Conservation (phyloP, 2,329 filamentous ascomycete species). For the Curvularia sp. region DNA sequence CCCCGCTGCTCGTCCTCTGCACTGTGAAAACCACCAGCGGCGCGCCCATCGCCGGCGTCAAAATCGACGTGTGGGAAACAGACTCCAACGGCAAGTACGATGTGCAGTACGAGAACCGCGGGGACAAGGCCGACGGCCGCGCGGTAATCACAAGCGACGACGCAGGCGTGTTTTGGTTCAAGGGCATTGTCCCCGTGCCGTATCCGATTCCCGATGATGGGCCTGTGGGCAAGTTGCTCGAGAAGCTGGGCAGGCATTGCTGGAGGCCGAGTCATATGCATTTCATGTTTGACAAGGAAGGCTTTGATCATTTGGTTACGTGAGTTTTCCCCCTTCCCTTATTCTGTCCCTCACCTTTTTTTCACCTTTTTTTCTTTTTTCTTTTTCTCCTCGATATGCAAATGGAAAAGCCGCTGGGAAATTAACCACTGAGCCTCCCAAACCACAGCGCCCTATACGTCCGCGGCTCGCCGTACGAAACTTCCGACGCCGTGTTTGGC, state of each 20-base stretch:
- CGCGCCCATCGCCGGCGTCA: slow-evolving; percentile 68
- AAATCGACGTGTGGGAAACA: slow-evolving; percentile 86
- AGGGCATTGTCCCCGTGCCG: slow-evolving; percentile 81
- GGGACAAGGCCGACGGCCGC: slow-evolving; percentile 70
- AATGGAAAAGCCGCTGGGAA: background rate
- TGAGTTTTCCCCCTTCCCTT: slow-evolving; percentile 59
- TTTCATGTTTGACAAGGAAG: slow-evolving; percentile 69
- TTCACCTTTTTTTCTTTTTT: no score
- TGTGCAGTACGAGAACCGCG: slow-evolving; percentile 73
- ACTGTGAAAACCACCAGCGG: slow-evolving; percentile 71
- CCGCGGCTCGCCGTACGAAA: slow-evolving; percentile 80
- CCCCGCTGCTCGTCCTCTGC: slow-evolving; percentile 76
- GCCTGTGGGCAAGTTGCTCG: slow-evolving; percentile 66
- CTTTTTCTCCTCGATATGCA: no score
- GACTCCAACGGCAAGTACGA: slow-evolving; percentile 83
- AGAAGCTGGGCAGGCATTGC: slow-evolving; percentile 41
- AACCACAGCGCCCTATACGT: slow-evolving; percentile 73
- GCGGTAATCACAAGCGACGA: slow-evolving; percentile 74
- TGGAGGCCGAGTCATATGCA: slow-evolving; percentile 52
- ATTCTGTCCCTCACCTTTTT: background rate
- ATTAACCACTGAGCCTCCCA: no score
- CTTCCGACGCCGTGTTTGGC: slow-evolving; percentile 83
- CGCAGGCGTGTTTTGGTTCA: slow-evolving; percentile 83
- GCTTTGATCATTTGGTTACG: slow-evolving; percentile 78
- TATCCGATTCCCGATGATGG: slow-evolving; percentile 83